Conservation (phyloP, 2,329 filamentous ascomycete species). For the Aspergillus spinulosporus region DNA sequence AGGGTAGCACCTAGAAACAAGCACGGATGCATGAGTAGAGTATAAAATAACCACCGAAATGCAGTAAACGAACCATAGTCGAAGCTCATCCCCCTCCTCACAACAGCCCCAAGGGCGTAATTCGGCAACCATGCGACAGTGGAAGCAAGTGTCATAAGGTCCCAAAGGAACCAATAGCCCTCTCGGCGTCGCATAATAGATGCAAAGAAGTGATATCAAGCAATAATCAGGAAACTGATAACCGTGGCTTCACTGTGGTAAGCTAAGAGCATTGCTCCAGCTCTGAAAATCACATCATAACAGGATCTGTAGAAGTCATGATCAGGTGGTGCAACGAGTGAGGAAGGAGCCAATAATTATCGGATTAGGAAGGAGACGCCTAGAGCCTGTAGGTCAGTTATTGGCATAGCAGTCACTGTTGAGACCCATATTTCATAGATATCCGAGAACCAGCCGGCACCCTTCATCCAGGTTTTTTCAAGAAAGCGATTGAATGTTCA, state of each 20-base stretch:
- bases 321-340: background rate
- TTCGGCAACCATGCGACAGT: background rate
- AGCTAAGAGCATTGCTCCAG: background rate
- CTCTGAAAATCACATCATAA: background rate
- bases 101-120: background rate
- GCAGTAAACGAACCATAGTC: slow-evolving; percentile 10
- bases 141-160: background rate
- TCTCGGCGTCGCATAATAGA: slow-evolving; percentile 9
- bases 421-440: background rate
- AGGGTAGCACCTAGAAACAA: background rate
- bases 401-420: background rate
- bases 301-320: background rate
- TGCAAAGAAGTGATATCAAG: slow-evolving; percentile 11
- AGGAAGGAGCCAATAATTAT: slow-evolving; percentile 5
- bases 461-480: too few species aligned
- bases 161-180: background rate
- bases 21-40: background rate
- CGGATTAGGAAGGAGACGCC: background rate
- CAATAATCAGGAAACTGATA: slow-evolving; percentile 2
- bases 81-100: slow-evolving; percentile 5
- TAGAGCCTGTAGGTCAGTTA: background rate
- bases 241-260: background rate
- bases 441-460: too few species aligned
- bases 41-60: background rate
- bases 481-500: too few species aligned